Evolutionary conservation across 2,329 filamentous ascomycete genomes (phyloP).

Genomic region (Colletotrichum musicola): DNA sequence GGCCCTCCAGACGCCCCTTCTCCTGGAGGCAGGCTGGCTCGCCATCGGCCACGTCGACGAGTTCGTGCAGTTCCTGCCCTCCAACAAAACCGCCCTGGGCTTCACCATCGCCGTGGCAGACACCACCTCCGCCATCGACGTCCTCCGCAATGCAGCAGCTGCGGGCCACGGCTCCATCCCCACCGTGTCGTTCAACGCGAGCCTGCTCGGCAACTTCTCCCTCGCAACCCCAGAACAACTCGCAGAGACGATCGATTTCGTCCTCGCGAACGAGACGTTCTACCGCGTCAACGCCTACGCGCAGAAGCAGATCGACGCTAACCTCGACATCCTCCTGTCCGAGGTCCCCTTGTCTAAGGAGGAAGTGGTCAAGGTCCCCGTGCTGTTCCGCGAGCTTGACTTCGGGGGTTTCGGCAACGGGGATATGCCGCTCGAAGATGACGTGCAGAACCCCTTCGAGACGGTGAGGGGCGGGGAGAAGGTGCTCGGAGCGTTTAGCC

Average conservation of each 20-base stretch:
- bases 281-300: conserved; percentile 18
- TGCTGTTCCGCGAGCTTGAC: conserved; percentile 35
- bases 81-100: conserved; percentile 31
- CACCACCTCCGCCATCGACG: conserved; percentile 41
- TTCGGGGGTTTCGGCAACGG: not conserved
- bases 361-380: conserved; percentile 43
- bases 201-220: not conserved
- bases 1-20: conserved; percentile 50
- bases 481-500: conserved; percentile 37
- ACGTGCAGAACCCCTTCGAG: conserved; percentile 1
- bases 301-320: conserved; percentile 39
- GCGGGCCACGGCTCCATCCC: conserved; percentile 43
- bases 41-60: conserved; percentile 50
- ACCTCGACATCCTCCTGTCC: conserved; percentile 11
- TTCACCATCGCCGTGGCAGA: conserved; percentile 44
- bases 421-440: not conserved
- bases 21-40: conserved; percentile 50
- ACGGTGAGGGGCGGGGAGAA: conserved; percentile 2
- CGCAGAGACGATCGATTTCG: conserved; percentile 28
- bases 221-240: not conserved
- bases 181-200: not conserved
- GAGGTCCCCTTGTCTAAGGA: conserved; percentile 42
- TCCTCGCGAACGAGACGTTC: conserved; percentile 36
- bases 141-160: conserved; percentile 41
- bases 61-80: conserved; percentile 50